Evolutionary conservation across 2,329 filamentous ascomycete species (phyloP).

Genomic region (Chaetomium strumarium): DNA sequence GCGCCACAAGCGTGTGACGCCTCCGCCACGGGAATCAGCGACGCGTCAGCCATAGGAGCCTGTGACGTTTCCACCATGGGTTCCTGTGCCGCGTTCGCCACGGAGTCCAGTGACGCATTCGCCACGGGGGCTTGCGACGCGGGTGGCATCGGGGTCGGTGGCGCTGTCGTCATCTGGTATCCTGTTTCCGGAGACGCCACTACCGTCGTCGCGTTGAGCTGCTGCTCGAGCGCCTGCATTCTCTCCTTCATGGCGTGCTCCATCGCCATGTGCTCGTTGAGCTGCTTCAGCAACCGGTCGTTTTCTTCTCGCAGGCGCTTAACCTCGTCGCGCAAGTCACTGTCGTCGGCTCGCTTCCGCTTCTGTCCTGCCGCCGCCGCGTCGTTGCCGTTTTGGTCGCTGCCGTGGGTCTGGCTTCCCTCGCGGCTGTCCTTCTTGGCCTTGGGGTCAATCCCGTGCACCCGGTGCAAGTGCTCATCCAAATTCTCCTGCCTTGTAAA

Average conservation of each 20-base stretch:
- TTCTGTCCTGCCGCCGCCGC: constrained; percentile 36
- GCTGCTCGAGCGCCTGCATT: constrained; percentile 15
- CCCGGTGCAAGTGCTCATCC: constrained; percentile 84
- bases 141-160: not conserved
- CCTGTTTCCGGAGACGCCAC: no score
- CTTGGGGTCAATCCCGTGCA: constrained; percentile 56
- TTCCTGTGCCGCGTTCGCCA: not conserved
- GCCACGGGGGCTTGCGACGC: not conserved
- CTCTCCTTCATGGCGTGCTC: no score
- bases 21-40: no score
- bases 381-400: constrained; percentile 31
- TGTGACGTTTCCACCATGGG: no score
- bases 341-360: constrained; percentile 15
- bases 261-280: no score
- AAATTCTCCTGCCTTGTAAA: constrained; percentile 93
- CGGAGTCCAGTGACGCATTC: not conserved
- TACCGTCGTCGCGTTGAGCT: not conserved
- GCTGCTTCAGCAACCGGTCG: constrained; percentile 48
- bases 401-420: constrained; percentile 35
- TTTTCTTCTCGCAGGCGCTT: constrained; percentile 63
- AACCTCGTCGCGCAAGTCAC: constrained; percentile 56
- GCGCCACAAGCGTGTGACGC: no score
- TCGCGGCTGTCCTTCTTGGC: constrained; percentile 43
- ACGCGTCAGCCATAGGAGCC: no score
- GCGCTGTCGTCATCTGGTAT: no score